These are phyloP conservation scores for Trichoderma brevicompactum DNA, from an alignment of 2,329 filamentous ascomycete species.

Conservation along the genomic window DNA sequence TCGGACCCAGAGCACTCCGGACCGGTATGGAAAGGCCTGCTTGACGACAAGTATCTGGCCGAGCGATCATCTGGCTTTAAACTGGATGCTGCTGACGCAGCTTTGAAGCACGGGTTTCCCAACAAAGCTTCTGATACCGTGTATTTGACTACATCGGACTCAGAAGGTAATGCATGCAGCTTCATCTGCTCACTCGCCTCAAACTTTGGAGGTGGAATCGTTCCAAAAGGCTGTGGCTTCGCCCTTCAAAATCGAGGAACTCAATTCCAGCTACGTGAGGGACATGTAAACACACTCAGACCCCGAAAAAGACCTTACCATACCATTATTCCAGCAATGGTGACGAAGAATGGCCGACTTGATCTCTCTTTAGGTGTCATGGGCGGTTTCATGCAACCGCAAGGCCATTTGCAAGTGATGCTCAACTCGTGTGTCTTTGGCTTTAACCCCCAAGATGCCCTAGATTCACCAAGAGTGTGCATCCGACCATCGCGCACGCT, in stretches of 20 bases:
- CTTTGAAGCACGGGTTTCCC: slow-evolving; percentile 18
- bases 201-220: slow-evolving; percentile 22
- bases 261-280: slow-evolving; percentile 16
- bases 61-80: slow-evolving; percentile 7
- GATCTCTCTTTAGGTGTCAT: slow-evolving; percentile 8
- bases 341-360: slow-evolving; percentile 6
- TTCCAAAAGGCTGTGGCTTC: slow-evolving; percentile 21
- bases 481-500: slow-evolving; percentile 10
- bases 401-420: slow-evolving; percentile 25
- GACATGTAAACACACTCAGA: not conserved
- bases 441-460: slow-evolving; percentile 20
- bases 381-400: slow-evolving; percentile 20
- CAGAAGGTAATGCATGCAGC: slow-evolving; percentile 22
- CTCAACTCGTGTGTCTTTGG: slow-evolving; percentile 27
- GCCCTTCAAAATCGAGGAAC: slow-evolving; percentile 13
- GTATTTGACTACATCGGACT: slow-evolving; percentile 20
- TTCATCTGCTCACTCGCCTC: slow-evolving; percentile 25
- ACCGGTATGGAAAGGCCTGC: not conserved
- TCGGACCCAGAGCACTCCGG: slow-evolving; percentile 22
- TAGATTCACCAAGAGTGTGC: slow-evolving; percentile 24
- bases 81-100: not conserved
- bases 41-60: slow-evolving; percentile 3
- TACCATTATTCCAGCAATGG: slow-evolving; percentile 23
- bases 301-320: slow-evolving; percentile 17
- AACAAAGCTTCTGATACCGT: slow-evolving; percentile 8